phyloP scores from a whole-genome alignment of 2,329 filamentous ascomycete genomes.

The Clonostachys solani region DNA sequence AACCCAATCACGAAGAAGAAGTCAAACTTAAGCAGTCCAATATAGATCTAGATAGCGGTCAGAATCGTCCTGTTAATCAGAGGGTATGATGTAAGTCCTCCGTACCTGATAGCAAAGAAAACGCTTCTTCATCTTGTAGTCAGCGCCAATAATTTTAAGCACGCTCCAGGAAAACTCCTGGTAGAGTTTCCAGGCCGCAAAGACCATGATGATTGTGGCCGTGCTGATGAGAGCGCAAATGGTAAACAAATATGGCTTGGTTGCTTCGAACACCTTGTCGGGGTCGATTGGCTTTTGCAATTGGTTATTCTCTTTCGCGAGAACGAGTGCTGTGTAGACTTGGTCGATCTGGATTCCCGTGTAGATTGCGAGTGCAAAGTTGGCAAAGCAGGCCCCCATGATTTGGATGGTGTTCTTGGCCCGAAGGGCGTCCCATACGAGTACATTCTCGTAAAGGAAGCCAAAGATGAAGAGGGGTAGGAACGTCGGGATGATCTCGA shows the following conservation, averaged over 20 bases:
- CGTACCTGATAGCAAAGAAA: conserved; percentile 93
- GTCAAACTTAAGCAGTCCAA: conserved; percentile 95
- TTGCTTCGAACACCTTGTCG: conserved; percentile 59
- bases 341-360: conserved; percentile 90
- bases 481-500: conserved; percentile 83
- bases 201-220: conserved; percentile 66
- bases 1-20: conserved; percentile 99
- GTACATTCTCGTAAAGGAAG: conserved; percentile 83
- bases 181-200: conserved; percentile 91
- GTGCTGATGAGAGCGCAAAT: conserved; percentile 81
- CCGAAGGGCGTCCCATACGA: conserved; percentile 90
- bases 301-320: conserved; percentile 38
- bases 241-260: conserved; percentile 75
- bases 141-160: conserved; percentile 97
- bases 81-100: background rate
- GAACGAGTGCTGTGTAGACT: conserved; percentile 67
- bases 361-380: conserved; percentile 87
- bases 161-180: conserved; percentile 99
- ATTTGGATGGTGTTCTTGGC: conserved; percentile 98
- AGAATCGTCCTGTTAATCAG: conserved; percentile 9
- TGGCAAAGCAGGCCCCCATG: conserved; percentile 91
- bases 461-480: conserved; percentile 96
- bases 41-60: conserved; percentile 71
- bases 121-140: conserved; percentile 92
- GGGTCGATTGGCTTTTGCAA: conserved; percentile 30